phyloP scores from a whole-genome alignment of 352 stramenopile genomes.

The Phytophthora uliginosa region DNA sequence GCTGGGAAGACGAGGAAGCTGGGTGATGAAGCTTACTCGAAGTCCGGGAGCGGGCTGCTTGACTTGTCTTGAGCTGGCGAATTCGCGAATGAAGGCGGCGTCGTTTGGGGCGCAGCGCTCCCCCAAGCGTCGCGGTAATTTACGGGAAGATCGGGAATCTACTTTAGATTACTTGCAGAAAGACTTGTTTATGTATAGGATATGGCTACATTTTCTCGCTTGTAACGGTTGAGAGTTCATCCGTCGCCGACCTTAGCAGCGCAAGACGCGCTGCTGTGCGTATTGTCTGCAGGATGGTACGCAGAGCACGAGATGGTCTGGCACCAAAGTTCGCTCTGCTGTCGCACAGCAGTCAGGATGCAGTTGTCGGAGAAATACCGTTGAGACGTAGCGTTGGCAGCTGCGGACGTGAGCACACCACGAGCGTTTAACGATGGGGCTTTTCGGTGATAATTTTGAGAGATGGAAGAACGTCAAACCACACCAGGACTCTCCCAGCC shows the following conservation, averaged over 20 bases:
- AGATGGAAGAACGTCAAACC: not conserved
- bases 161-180: slow-evolving; percentile 9
- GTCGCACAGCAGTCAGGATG: not conserved
- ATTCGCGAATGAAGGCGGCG: slow-evolving; percentile 28
- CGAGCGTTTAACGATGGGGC: not conserved
- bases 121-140: slow-evolving; percentile 6
- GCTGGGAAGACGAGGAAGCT: slow-evolving; percentile 61
- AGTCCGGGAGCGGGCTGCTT: slow-evolving; percentile 12
- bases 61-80: slow-evolving; percentile 13
- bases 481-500: not conserved
- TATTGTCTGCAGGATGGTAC: no score
- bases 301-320: no score
- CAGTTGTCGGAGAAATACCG: slow-evolving; percentile 10
- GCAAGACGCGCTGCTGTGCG: no score
- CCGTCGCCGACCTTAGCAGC: no score
- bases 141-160: slow-evolving; percentile 14
- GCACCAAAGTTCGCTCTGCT: not conserved
- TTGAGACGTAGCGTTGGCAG: slow-evolving; percentile 1
- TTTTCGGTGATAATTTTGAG: not conserved
- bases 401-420: not conserved
- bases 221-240: no score
- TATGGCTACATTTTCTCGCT: no score
- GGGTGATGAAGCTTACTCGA: slow-evolving; percentile 79
- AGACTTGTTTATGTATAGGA: no score
- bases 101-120: not conserved